Evolutionary conservation across 108 stramenopile genomes (phyloP).

Genomic region (Epithemia pelagica): DNA sequence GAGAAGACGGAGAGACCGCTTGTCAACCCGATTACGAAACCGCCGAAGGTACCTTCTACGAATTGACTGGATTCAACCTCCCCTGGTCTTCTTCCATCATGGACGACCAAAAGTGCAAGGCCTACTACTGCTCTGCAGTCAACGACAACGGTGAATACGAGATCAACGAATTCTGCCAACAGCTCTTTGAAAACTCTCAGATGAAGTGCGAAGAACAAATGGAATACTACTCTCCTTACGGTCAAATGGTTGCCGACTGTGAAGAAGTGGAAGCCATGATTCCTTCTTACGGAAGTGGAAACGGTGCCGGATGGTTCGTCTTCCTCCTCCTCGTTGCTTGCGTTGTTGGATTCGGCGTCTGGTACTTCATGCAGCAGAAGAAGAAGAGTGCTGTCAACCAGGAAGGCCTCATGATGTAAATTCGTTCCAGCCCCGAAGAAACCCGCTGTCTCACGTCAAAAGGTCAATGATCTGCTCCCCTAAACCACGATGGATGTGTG

Average conservation of each 20-base stretch:
- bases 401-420: not conserved
- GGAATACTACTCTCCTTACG: conserved; percentile 23
- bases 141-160: conserved; percentile 21
- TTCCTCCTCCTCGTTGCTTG: conserved; percentile 9
- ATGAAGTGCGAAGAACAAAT: conserved; percentile 28
- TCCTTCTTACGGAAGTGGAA: conserved; percentile 1
- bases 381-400: not conserved
- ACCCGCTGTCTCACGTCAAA: too few species aligned
- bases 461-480: too few species aligned
- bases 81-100: not conserved
- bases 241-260: conserved; percentile 15
- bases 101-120: not conserved
- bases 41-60: not conserved
- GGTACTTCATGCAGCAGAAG: not conserved
- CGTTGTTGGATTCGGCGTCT: not conserved
- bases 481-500: too few species aligned
- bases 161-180: conserved; percentile 26
- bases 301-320: conserved; percentile 11
- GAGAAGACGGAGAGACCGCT: not conserved
- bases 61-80: not conserved
- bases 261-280: conserved; percentile 15
- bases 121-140: not conserved
- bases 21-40: not conserved
- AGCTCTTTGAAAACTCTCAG: conserved; percentile 22
- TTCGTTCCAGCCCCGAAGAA: not conserved